Conservation (phyloP, 805 yeast genomes). For the Nakazawaea molendinolei region DNA sequence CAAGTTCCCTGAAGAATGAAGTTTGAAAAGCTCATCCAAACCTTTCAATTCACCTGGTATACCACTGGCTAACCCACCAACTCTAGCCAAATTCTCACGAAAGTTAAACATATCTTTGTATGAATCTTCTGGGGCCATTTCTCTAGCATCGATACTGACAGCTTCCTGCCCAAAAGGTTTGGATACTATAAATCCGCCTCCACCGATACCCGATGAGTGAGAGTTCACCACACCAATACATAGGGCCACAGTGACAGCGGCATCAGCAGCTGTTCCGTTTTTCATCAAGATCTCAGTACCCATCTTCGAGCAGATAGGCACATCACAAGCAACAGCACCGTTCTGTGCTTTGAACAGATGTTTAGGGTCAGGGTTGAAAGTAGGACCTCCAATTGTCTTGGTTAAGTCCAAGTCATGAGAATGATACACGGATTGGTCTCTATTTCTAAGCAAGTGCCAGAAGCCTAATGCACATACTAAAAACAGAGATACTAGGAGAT, state of each 20-base stretch:
- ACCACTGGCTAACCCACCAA: slow-evolving; percentile 86
- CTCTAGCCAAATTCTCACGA: slow-evolving; percentile 42
- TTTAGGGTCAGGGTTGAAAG: slow-evolving; percentile 34
- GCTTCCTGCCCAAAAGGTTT: slow-evolving; percentile 36
- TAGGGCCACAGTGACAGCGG: slow-evolving; percentile 80
- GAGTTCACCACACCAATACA: slow-evolving; percentile 83
- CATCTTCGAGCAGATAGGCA: slow-evolving; percentile 53
- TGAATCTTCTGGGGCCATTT: slow-evolving; percentile 69
- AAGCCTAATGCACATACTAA: too few species aligned
- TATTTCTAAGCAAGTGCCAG: too few species aligned
- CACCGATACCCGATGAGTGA: slow-evolving; percentile 87
- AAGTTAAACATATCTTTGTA: slow-evolving; percentile 57
- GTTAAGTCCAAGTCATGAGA: slow-evolving; percentile 3
- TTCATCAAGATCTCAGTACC: slow-evolving; percentile 47
- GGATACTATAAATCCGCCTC: slow-evolving; percentile 75
- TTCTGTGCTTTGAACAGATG: slow-evolving; percentile 32
- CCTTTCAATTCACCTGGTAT: slow-evolving; percentile 93
- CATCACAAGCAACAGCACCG: slow-evolving; percentile 68
- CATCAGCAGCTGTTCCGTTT: slow-evolving; percentile 88
- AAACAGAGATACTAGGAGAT: too few species aligned
- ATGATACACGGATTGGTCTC: slow-evolving; percentile 1
- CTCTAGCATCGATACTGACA: slow-evolving; percentile 77
- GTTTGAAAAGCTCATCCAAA: slow-evolving; percentile 48
- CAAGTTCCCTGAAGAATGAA: slow-evolving; percentile 66
- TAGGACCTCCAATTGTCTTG: slow-evolving; percentile 26